A percentile compares a stretch with the other conserved stretches of the same genome.
These are phyloP conservation scores for Leccinum rimulosum DNA, from an alignment of 768 basidiomycete genomes.

Conservation along the genomic window DNA sequence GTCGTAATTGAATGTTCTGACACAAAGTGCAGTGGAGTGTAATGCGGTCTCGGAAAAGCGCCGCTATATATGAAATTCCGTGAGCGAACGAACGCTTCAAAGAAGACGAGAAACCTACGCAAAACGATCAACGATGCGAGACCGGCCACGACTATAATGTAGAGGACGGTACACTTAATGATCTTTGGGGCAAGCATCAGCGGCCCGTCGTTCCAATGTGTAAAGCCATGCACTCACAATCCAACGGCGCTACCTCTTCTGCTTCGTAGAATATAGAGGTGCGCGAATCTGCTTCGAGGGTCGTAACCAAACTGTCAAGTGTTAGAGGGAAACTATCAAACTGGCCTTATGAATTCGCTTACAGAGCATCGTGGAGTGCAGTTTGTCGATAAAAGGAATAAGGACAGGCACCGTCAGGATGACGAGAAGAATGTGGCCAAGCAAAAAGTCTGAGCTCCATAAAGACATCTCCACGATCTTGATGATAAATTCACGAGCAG, in stretches of 20 bases:
- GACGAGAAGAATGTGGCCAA: constrained; percentile 81
- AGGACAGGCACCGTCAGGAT: constrained; percentile 82
- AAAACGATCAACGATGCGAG: constrained; percentile 80
- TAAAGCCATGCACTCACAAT: constrained; percentile 51
- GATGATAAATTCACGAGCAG: constrained; percentile 95
- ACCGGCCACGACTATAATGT: constrained; percentile 68
- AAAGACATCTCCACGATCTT: constrained; percentile 98
- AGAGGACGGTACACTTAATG: constrained; percentile 83
- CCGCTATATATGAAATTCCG: constrained; percentile 45
- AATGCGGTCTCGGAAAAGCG: constrained; percentile 78
- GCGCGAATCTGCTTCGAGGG: constrained; percentile 93
- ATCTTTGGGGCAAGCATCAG: constrained; percentile 43
- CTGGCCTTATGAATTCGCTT: constrained; percentile 32
- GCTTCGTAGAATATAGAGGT: constrained; percentile 91
- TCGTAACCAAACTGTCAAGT: constrained; percentile 80
- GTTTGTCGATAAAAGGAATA: constrained; percentile 82
- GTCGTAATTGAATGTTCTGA: constrained; percentile 69
- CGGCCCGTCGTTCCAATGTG: not conserved
- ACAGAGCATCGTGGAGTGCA: constrained; percentile 95
- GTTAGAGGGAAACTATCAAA: not conserved
- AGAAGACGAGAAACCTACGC: constrained; percentile 51
- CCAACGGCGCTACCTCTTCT: constrained; percentile 89
- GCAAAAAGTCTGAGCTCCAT: constrained; percentile 93
- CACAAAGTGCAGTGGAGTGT: constrained; percentile 79
- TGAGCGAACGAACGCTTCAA: not conserved